Evolutionary conservation across 2,329 filamentous ascomycete genomes (phyloP).

Genomic region (Lizonia empirigonia): DNA sequence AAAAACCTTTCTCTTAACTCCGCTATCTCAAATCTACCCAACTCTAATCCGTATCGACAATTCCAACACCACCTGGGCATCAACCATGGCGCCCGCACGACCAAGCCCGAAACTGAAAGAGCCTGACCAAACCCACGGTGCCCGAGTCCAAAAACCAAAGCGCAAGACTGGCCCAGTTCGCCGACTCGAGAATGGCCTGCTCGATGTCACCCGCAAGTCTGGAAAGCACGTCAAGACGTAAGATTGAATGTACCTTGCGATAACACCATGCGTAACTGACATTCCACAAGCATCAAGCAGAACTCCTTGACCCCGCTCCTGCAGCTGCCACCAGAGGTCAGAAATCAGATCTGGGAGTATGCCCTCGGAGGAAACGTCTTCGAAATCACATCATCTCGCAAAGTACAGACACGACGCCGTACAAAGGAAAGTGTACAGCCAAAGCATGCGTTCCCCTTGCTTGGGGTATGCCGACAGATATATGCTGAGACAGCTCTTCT

Average conservation of each 20-base stretch:
- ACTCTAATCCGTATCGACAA: too few relatives aligned
- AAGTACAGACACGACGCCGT: too few relatives aligned
- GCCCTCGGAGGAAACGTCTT: background rate
- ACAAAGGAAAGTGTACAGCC: too few relatives aligned
- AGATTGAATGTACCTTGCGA: too few relatives aligned
- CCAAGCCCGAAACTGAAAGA: too few relatives aligned
- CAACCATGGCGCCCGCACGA: too few relatives aligned
- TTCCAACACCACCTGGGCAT: too few relatives aligned
- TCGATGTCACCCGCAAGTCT: constrained; percentile 3
- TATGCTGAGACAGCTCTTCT: constrained; percentile 16
- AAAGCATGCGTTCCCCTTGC: background rate
- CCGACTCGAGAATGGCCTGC: background rate
- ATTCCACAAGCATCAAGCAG: background rate
- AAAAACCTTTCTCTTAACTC: too few relatives aligned
- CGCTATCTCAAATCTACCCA: too few relatives aligned
- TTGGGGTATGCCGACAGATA: constrained; percentile 13
- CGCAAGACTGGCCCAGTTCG: background rate
- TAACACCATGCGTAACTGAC: too few relatives aligned
- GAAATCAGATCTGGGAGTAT: constrained; percentile 10
- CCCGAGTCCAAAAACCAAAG: background rate
- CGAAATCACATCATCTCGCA: background rate
- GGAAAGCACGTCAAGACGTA: background rate
- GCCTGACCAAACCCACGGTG: background rate
- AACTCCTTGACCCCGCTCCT: constrained; percentile 11
- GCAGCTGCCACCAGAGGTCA: constrained; percentile 10